Evolutionary conservation across 495 filamentous ascomycete genomes (phyloP).

Genomic region (Gamarada debralockiae): DNA sequence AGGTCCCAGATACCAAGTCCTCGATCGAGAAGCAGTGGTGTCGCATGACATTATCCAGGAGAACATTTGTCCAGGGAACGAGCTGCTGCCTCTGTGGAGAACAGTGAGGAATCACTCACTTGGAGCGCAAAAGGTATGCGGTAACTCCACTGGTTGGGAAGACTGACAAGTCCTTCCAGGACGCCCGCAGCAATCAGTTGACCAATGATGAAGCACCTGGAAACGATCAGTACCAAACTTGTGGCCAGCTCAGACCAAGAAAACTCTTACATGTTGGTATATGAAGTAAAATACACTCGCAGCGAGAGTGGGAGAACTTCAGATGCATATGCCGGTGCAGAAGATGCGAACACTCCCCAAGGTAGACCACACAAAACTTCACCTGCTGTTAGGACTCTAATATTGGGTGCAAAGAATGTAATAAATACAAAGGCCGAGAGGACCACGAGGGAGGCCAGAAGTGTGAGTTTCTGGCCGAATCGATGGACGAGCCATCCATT

Average conservation of each 20-base stretch:
- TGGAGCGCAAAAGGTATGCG: slow-evolving; percentile 52
- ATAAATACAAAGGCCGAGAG: slow-evolving; percentile 49
- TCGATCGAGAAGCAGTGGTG: no score
- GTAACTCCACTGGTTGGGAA: slow-evolving; percentile 44
- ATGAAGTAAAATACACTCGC: slow-evolving; percentile 14
- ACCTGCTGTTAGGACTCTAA: slow-evolving; percentile 56
- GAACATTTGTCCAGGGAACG: no score
- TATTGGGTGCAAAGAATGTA: slow-evolving; percentile 56
- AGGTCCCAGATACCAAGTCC: no score
- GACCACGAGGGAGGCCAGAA: slow-evolving; percentile 52
- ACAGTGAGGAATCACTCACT: no score
- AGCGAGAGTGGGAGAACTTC: slow-evolving; percentile 15
- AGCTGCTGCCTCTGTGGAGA: no score
- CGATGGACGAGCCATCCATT: slow-evolving; percentile 44
- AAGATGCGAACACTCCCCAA: slow-evolving; percentile 60
- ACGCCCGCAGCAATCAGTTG: slow-evolving; percentile 57
- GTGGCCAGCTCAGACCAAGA: no score
- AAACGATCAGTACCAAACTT: not conserved
- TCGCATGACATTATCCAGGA: no score
- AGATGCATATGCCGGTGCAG: slow-evolving; percentile 44
- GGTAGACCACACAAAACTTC: slow-evolving; percentile 70
- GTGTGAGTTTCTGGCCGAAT: slow-evolving; percentile 48
- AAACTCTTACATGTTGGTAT: slow-evolving; percentile 53
- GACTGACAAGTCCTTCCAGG: slow-evolving; percentile 32
- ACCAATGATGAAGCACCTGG: slow-evolving; percentile 66